These are phyloP conservation scores for Penicillium digitatum DNA, from an alignment of 2,329 filamentous ascomycete species.

Conservation along the genomic window DNA sequence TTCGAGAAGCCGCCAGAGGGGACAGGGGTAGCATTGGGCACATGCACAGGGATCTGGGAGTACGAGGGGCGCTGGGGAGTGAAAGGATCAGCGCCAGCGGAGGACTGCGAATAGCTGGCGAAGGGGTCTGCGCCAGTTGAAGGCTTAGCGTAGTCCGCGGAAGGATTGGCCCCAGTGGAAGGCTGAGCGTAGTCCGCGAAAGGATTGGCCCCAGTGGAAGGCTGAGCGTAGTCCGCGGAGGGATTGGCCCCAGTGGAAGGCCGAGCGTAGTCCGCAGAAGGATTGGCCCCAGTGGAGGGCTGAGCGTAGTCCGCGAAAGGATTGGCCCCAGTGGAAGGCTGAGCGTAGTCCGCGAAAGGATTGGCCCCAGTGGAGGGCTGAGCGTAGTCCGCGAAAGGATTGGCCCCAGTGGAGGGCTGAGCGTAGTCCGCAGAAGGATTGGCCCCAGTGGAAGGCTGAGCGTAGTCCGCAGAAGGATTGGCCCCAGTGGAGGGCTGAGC, in stretches of 20 bases:
- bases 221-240: neutral
- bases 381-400: neutral
- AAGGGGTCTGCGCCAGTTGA: neutral
- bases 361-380: neutral
- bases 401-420: neutral
- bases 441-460: neutral
- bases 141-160: neutral
- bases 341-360: neutral
- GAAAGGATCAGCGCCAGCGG: neutral
- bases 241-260: neutral
- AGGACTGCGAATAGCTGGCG: neutral
- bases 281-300: neutral
- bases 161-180: neutral
- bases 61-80: conserved; percentile 12
- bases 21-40: conserved; percentile 19
- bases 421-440: neutral
- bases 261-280: neutral
- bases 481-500: neutral
- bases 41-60: conserved; percentile 28
- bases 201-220: neutral
- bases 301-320: too few species aligned
- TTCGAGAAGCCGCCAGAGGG: conserved; percentile 18
- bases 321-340: too few species aligned
- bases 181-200: neutral
- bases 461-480: neutral